These are phyloP conservation scores for Adansonia rubrostipa DNA, from an alignment of 441 rosid genomes.

Conservation along the genomic window DNA sequence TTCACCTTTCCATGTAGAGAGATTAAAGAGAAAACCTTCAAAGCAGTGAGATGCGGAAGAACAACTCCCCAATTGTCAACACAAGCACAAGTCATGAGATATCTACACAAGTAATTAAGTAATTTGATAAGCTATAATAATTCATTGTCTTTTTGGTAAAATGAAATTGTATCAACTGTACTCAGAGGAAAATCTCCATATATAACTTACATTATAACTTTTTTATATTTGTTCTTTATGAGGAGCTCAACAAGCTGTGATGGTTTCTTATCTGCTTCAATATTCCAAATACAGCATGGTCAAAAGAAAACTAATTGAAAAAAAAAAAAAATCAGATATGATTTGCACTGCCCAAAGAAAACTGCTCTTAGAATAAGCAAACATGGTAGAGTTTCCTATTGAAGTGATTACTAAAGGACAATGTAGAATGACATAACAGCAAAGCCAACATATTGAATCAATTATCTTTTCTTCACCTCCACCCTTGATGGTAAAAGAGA, in stretches of 20 bases:
- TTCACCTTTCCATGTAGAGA: conserved; percentile 92
- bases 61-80: conserved; percentile 95
- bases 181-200: conserved; percentile 15
- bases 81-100: conserved; percentile 93
- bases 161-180: conserved; percentile 6
- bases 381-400: not conserved
- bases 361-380: not conserved
- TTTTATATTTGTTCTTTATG: conserved; percentile 59
- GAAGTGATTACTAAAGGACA: not conserved
- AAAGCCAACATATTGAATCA: not conserved
- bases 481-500: not conserved
- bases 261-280: conserved; percentile 78
- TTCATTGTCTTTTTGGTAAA: conserved; percentile 12
- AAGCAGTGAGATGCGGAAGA: conserved; percentile 60
- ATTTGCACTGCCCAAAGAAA: not conserved
- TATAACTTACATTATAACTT: conserved; percentile 75
- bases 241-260: conserved; percentile 82
- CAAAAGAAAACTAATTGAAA: conserved; percentile 20
- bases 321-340: conserved; percentile 11
- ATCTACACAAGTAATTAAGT: conserved; percentile 52
- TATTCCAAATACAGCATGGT: conserved; percentile 81
- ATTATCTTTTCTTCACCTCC: not conserved
- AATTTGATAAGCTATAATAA: not conserved
- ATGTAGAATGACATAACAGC: not conserved
- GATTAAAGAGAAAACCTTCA: conserved; percentile 66